Evolutionary conservation across 495 filamentous ascomycete genomes (phyloP).

Genomic region (Neurospora intermedia): DNA sequence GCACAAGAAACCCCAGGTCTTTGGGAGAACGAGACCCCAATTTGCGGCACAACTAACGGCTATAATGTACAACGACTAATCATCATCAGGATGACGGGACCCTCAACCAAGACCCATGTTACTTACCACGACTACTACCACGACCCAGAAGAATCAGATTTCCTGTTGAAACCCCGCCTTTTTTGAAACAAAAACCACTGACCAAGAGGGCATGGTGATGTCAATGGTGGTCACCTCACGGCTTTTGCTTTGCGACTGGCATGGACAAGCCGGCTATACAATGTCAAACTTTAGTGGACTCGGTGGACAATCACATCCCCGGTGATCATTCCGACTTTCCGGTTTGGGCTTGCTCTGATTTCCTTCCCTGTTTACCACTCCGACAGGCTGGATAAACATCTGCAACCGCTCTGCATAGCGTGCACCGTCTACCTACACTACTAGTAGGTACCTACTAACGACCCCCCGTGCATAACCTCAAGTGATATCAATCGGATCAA

Average conservation of each 20-base stretch:
- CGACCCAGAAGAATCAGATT: not conserved
- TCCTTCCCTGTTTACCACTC: not conserved
- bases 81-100: not conserved
- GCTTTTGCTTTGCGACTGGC: not conserved
- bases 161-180: not conserved
- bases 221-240: not conserved
- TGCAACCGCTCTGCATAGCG: not conserved
- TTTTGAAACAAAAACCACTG: not conserved
- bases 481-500: not conserved
- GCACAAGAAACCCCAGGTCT: not conserved
- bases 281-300: not conserved
- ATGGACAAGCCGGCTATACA: not conserved
- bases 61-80: not conserved
- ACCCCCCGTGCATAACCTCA: not conserved
- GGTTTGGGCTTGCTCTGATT: not conserved
- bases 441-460: not conserved
- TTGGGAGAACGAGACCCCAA: not conserved
- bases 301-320: not conserved
- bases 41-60: not conserved
- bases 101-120: not conserved
- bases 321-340: not conserved
- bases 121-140: not conserved
- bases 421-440: not conserved
- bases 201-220: not conserved
- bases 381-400: not conserved